Percentiles rank a stretch among this genome's conserved stretches.
Evolutionary conservation across 768 basidiomycete species (phyloP).

Genomic region (Galerina sulciceps): DNA sequence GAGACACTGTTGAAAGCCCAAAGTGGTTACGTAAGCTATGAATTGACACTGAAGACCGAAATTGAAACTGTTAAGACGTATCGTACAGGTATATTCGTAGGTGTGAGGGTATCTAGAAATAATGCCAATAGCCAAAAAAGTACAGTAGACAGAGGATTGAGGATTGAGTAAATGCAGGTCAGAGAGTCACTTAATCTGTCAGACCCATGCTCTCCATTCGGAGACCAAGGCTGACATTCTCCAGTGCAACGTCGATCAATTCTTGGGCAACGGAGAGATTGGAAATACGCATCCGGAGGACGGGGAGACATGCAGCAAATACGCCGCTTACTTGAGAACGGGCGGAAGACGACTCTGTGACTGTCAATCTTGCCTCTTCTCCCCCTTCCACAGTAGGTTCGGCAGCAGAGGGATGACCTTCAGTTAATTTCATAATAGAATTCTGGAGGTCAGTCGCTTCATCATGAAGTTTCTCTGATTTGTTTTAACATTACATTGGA

Average conservation of each 20-base stretch:
- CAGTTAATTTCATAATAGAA: constrained; percentile 28
- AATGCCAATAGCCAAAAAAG: too few relatives aligned
- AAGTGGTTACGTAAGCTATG: too few relatives aligned
- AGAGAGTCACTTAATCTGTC: neutral
- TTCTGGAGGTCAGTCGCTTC: constrained; percentile 31
- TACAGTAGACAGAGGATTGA: too few relatives aligned
- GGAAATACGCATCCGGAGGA: constrained; percentile 48
- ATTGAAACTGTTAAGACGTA: too few relatives aligned
- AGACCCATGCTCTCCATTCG: constrained; percentile 54
- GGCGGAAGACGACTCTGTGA: constrained; percentile 27
- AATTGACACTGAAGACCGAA: too few relatives aligned
- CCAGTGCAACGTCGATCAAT: constrained; percentile 52
- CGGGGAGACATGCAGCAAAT: constrained; percentile 50
- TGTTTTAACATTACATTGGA: neutral
- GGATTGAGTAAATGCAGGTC: too few relatives aligned
- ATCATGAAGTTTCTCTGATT: constrained; percentile 28
- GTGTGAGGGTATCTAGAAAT: too few relatives aligned
- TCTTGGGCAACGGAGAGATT: constrained; percentile 54
- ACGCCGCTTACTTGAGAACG: constrained; percentile 44
- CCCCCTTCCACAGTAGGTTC: neutral
- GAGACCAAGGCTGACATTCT: constrained; percentile 49
- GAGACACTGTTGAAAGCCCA: too few relatives aligned
- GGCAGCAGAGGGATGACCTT: constrained; percentile 7
- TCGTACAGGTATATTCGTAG: too few relatives aligned
- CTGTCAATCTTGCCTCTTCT: neutral